Conservation (phyloP, 495 filamentous ascomycete genomes). For the Rhypophila decipiens region DNA sequence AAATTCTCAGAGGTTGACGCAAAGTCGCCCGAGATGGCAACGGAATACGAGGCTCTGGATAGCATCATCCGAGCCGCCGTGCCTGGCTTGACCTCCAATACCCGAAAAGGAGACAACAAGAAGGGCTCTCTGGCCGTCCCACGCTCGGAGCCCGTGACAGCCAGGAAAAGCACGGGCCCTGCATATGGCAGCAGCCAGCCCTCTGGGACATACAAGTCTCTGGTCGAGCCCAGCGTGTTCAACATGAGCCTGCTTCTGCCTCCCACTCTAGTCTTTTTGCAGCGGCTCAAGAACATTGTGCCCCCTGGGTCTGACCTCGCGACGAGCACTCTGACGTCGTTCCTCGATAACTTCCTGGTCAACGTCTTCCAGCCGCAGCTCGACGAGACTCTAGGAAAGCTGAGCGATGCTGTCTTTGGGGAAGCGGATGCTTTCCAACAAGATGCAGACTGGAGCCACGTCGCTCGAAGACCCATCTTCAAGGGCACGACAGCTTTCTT, state of each 20-base stretch:
- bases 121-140: slow-evolving; percentile 29
- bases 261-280: slow-evolving; percentile 88
- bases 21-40: slow-evolving; percentile 64
- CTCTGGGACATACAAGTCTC: slow-evolving; percentile 59
- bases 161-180: slow-evolving; percentile 30
- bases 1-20: slow-evolving; percentile 78
- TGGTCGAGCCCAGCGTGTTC: slow-evolving; percentile 93
- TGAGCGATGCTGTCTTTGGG: slow-evolving; percentile 74
- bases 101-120: slow-evolving; percentile 52
- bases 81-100: slow-evolving; percentile 81
- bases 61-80: slow-evolving; percentile 85
- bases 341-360: slow-evolving; percentile 95
- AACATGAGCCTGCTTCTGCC: slow-evolving; percentile 94
- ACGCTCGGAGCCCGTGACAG: slow-evolving; percentile 19
- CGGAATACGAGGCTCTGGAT: slow-evolving; percentile 85
- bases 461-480: slow-evolving; percentile 80
- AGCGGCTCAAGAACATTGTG: slow-evolving; percentile 85
- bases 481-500: slow-evolving; percentile 89
- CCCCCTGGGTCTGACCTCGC: slow-evolving; percentile 77
- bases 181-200: slow-evolving; percentile 30
- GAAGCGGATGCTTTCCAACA: slow-evolving; percentile 82
- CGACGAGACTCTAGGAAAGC: slow-evolving; percentile 88
- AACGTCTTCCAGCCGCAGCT: slow-evolving; percentile 97
- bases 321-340: slow-evolving; percentile 82
- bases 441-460: slow-evolving; percentile 71